These are phyloP conservation scores for Arthroderma uncinatum DNA, from an alignment of 2,329 filamentous ascomycete species.

Conservation along the genomic window DNA sequence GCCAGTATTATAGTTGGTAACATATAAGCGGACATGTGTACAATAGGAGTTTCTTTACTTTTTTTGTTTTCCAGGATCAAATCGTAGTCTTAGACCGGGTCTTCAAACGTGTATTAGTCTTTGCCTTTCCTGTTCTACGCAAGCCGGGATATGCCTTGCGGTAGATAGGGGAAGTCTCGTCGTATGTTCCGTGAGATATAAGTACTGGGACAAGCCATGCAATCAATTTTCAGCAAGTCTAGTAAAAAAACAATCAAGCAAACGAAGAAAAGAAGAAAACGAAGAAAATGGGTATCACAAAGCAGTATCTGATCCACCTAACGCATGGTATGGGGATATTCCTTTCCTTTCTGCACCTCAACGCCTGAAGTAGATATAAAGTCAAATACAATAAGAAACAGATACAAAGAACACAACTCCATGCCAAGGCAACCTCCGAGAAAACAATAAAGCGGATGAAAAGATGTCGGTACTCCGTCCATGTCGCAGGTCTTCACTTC, in stretches of 20 bases:
- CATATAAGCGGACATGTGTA: not conserved
- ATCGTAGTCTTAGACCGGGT: not conserved
- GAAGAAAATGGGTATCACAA: not conserved
- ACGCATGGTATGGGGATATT: not conserved
- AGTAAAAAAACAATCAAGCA: not conserved
- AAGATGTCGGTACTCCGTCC: not conserved
- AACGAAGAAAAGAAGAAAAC: not conserved
- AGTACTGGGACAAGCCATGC: not conserved
- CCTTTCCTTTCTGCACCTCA: too few species aligned
- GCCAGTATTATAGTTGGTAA: slow-evolving; percentile 88
- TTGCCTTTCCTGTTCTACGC: not conserved
- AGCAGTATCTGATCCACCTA: not conserved
- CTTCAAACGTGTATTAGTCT: not conserved
- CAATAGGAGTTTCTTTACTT: not conserved
- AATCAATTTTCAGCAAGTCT: not conserved
- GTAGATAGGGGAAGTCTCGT: not conserved
- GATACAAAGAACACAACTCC: not conserved
- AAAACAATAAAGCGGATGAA: not conserved
- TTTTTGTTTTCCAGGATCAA: not conserved
- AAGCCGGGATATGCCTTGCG: not conserved
- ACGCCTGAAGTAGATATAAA: not conserved
- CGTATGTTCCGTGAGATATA: not conserved
- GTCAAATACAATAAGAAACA: not conserved
- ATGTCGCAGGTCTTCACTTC: not conserved
- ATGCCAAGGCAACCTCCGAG: not conserved